Base-by-base conservation (phyloP, 1,139 yeast species). In the Yamadazyma friedrichii region DNA sequence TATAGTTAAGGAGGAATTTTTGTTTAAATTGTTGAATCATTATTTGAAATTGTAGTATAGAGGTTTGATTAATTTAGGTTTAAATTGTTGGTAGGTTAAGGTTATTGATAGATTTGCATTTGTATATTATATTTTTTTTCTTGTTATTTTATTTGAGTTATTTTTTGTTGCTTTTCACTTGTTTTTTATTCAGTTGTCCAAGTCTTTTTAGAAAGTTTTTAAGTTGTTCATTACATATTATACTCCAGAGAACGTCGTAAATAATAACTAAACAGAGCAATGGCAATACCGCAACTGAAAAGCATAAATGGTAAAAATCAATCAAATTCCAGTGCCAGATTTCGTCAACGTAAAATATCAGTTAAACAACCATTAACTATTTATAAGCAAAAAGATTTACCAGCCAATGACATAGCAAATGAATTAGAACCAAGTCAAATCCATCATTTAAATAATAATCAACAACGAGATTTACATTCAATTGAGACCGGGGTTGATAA, bases 401-500 rank as follows among this genome's bases (percentile, higher is more conserved):
- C 96, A 1, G 84, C 86, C 48, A 62, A 84, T 42, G 96, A 88
- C 49, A 48, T 58, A 31, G 59, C 59, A 33, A 65, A 61, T 54
- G 76, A 71, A 42, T 55, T 72, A 41, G 78, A 72, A 48, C 76
- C 74, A 11, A 64, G 71, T 45, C 77, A 71, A 45, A 60, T 72
- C 17, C 67, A 70, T 50, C 77, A 72, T 51, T 55, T 72, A 29
- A 67, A 58, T 48, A 51, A 53, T 36, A 84, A 80, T 46, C 80
- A 76, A 53, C 96, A 87, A 57, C 79, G 98, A 40, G 97, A 91
- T 50, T 65, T 88, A 24, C 91, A 88, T 55, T 88, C 88, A 45
- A 80, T 93, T 37, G 99, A 93, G 55, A 93, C 98, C 6, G 99
- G 99, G 63, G 98, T 93, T 38, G 99, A 93, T 60, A 93, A 94